Base-by-base conservation (phyloP, 208 protist species). In the Trypanosoma lewisi region DNA sequence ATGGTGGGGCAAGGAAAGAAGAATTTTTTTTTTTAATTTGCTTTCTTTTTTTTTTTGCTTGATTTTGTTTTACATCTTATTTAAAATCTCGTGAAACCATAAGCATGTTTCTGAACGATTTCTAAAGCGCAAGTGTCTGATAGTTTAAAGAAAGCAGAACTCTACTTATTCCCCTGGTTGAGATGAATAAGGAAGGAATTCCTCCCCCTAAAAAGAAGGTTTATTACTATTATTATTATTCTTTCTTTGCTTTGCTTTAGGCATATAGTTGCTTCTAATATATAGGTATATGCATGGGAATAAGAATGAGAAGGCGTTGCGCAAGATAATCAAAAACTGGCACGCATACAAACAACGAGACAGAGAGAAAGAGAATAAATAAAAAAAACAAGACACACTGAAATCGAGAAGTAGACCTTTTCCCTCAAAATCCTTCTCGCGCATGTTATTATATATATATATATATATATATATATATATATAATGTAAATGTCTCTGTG, bases 21-120 rank as follows among this genome's bases (percentile, higher is more conserved):
- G 19, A 50, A 23, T 41, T 41, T 41, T 41, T 49, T 19, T 34
- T 33, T 42, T 21, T 51, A 33, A 49, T 34, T 61, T 19, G 5
- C 11, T 31, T 44, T 61, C 19, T 61, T n/a, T 61, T 61, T 61
- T 19, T 49, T 31, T 49, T 61, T 47, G 11, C 9, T 49, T 21
- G 6, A 19, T 42, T 61, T 23, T 57, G 7, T 33, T 21, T 33
- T 31, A 8, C 17, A 8, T 42, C 8, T n/a, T n/a, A n/a, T n/a
- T 41, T 41, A 41, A 41, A 41, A 41, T 7, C 27, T 4, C n/a
- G 0, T 14, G 1, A 28, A 48, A 49, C 21, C 23, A 21, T 28
- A 36, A 36, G 17, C 14, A 9, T 48, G 14, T 51, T 7, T 42
- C 33, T 55, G 37, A 6, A 49, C 37, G 11, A 11, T 47, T 64